These are phyloP conservation scores for Phytophthora cryptogea DNA, from an alignment of 352 stramenopile genomes.

Conservation along the genomic window DNA sequence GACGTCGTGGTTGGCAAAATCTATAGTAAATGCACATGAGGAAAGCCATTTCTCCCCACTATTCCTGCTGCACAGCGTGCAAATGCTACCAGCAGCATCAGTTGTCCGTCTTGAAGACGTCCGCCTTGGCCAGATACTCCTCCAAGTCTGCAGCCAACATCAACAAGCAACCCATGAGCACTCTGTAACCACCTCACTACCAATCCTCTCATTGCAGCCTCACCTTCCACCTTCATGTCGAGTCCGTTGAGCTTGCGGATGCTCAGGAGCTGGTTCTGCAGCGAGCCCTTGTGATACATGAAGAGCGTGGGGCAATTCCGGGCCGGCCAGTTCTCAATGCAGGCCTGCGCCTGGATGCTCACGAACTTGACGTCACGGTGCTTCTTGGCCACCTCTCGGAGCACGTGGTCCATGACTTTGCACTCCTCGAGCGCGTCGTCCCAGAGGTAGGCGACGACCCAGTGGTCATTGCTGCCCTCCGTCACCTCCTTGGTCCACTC, in stretches of 20 bases:
- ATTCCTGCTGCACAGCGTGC: not conserved
- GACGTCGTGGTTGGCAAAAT: slow-evolving; percentile 27
- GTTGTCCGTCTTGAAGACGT: slow-evolving; percentile 62
- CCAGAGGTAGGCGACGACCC: slow-evolving; percentile 92
- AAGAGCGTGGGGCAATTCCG: slow-evolving; percentile 93
- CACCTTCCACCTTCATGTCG: slow-evolving; percentile 87
- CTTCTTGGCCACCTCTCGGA: slow-evolving; percentile 81
- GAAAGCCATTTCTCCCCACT: slow-evolving; percentile 5
- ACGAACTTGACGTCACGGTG: slow-evolving; percentile 94
- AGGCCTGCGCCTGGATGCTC: slow-evolving; percentile 90
- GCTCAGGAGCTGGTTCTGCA: slow-evolving; percentile 90
- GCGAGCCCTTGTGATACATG: slow-evolving; percentile 90
- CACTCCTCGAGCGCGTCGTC: slow-evolving; percentile 88
- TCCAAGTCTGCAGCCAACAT: slow-evolving; percentile 68
- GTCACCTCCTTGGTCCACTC: slow-evolving; percentile 94
- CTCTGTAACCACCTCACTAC: not conserved
- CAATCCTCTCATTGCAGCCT: not conserved
- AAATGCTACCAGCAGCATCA: slow-evolving; percentile 11
- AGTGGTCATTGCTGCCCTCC: slow-evolving; percentile 85
- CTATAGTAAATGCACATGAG: slow-evolving; percentile 33
- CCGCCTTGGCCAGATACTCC: slow-evolving; percentile 79
- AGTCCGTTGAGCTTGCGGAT: slow-evolving; percentile 89
- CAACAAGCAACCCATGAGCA: slow-evolving; percentile 16
- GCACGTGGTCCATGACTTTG: slow-evolving; percentile 90
- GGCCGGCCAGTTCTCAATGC: slow-evolving; percentile 93